phyloP scores from a whole-genome alignment of 2,329 filamentous ascomycete genomes.

The Phaeosphaeria sp. region DNA sequence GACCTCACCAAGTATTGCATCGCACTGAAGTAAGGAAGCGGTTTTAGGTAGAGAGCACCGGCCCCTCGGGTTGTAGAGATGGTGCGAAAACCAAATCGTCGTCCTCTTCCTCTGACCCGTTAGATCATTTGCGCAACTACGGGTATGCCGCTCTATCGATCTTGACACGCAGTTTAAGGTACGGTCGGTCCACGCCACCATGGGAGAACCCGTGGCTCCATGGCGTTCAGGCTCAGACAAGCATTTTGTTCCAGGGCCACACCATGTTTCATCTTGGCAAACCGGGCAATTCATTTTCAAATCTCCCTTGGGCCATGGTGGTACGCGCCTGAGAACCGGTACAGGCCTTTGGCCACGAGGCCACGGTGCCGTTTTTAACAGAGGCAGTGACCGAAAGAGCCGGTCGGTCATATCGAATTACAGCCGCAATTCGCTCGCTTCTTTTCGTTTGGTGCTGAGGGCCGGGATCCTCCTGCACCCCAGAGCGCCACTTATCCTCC shows the following conservation, averaged over 20 bases:
- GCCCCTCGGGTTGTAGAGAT: background rate
- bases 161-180: background rate
- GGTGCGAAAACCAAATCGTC: background rate
- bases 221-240: conserved; percentile 12
- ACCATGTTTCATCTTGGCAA: conserved; percentile 7
- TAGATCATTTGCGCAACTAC: background rate
- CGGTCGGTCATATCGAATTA: conserved; percentile 9
- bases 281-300: conserved; percentile 7
- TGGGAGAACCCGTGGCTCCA: background rate
- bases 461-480: conserved; percentile 37
- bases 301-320: conserved; percentile 30
- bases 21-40: no score
- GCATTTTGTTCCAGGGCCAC: conserved; percentile 20
- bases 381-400: conserved; percentile 9
- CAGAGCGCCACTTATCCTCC: conserved; percentile 26
- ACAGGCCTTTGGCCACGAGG: conserved; percentile 14
- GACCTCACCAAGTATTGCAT: no score
- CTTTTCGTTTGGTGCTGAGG: conserved; percentile 14
- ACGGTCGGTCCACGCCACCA: background rate
- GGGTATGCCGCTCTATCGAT: background rate
- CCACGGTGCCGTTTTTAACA: conserved; percentile 9
- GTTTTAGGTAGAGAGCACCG: background rate
- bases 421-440: conserved; percentile 29
- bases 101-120: background rate
- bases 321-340: conserved; percentile 13